These are phyloP conservation scores for Calonectria crousiana DNA, from an alignment of 2,329 filamentous ascomycete species.

Conservation along the genomic window DNA sequence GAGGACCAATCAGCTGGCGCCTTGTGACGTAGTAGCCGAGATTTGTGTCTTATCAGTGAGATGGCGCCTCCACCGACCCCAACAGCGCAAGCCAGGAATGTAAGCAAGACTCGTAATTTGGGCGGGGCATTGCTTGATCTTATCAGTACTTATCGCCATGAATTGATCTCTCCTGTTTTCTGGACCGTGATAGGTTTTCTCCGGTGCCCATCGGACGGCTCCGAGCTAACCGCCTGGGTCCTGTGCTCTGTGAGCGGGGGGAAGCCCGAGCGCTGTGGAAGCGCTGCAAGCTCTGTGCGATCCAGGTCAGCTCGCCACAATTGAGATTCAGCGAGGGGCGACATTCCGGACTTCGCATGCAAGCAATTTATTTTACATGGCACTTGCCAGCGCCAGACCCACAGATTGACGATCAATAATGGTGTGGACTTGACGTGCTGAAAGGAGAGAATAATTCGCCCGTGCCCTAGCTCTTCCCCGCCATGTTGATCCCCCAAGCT, in stretches of 20 bases:
- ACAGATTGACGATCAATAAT: neutral
- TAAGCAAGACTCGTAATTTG: neutral
- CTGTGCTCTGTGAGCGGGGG: neutral
- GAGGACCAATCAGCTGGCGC: neutral
- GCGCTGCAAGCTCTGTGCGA: neutral
- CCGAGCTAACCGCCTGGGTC: neutral
- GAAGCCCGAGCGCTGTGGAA: neutral
- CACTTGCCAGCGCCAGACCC: neutral
- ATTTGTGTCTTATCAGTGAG: conserved; percentile 16
- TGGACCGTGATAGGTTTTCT: neutral
- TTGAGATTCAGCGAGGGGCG: neutral
- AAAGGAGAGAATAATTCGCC: neutral
- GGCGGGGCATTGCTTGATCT: neutral
- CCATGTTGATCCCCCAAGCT: neutral
- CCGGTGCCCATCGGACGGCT: conserved; percentile 14
- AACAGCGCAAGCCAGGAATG: neutral
- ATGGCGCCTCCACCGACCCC: neutral
- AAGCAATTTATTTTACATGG: conserved; percentile 3
- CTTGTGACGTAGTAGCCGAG: neutral
- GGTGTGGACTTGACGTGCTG: neutral
- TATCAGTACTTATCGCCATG: conserved; percentile 3
- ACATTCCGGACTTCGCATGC: neutral
- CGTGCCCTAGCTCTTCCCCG: neutral
- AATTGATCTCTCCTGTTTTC: neutral
- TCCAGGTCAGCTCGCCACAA: neutral